Base-by-base conservation (phyloP, 371 early-diverging fungal species). In the Amoeboaphelidium protococcarum region DNA sequence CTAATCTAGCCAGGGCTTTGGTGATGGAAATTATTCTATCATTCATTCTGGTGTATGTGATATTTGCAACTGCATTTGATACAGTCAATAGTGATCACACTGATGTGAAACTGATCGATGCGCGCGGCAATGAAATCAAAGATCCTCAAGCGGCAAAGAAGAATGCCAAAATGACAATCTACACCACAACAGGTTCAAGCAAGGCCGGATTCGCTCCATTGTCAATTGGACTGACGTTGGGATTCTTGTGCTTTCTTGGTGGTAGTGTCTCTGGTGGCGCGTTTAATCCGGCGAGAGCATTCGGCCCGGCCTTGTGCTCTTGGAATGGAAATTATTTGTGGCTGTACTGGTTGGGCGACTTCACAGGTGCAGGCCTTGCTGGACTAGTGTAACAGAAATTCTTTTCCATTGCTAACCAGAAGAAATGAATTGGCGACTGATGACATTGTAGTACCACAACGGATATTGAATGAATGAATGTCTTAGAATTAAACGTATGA, bases 1-100 rank as follows among this genome's bases (percentile, higher is more conserved):
- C 26, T 13, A 46, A 57, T 25, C 21, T 63, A n/a, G 56, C 49
- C 19, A 50, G 61, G 20, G 71, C 68, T 2, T 67, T 71, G 52
- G 60, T 62, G 31, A 68, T 69, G 71, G 77, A 73, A 52, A 47
- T 74, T 19, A 52, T 65, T 37, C 51, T 79, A 27, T 71, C 78
- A 13, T 74, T 71, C 45, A 69, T 77, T 41, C 57, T 79, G n/a
- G 74, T 73, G 21, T 77, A 73, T 54, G 72, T 76, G 43, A 76
- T 71, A 42, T 79, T 79, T 55, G 73, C 75, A 22, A 70, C 71
- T 19, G 80, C 76, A 20, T 69, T 77, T 45, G 77, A 79, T 56
- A 70, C 75, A 13, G 73, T 69, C 47, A 69, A 74, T 47, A 69
- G 66, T 26, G n/a, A n/a, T n/a, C 51, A 58, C 46, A 64, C 63